A percentile compares a stretch with the other conserved stretches of the same genome.
phyloP scores from a whole-genome alignment of 2,329 filamentous ascomycete species.

The Tolypocladium inflatum region DNA sequence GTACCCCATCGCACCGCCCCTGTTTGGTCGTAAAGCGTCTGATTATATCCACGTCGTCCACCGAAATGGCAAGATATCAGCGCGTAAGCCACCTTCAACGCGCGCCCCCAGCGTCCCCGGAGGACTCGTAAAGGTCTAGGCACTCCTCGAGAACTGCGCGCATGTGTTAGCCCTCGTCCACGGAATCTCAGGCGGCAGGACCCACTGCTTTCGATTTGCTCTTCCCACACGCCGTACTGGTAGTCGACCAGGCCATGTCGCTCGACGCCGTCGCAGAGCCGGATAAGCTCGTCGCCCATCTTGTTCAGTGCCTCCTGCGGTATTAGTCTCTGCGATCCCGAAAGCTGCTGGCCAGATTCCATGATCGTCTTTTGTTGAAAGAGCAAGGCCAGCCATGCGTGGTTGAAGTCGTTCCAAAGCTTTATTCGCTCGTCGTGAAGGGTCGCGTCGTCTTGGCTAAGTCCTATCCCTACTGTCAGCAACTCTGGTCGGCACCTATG shows the following conservation, averaged over 20 bases:
- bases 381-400: conserved; percentile 76
- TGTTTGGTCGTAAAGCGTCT: not conserved
- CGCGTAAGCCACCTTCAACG: conserved; percentile 7
- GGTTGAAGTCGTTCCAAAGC: conserved; percentile 91
- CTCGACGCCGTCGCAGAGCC: conserved; percentile 78
- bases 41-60: not conserved
- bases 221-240: conserved; percentile 93
- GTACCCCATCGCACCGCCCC: not conserved
- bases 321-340: conserved; percentile 54
- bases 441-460: conserved; percentile 72
- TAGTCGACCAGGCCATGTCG: conserved; percentile 94
- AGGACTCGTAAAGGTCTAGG: conserved; percentile 34
- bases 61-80: not conserved
- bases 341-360: conserved; percentile 45
- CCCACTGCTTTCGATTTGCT: conserved; percentile 78
- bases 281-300: conserved; percentile 74
- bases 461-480: conserved; percentile 44
- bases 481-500: not conserved
- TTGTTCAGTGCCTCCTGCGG: conserved; percentile 60
- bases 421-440: conserved; percentile 69
- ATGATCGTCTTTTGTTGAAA: conserved; percentile 77
- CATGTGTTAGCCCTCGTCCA: not conserved
- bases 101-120: conserved; percentile 20
- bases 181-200: not conserved
- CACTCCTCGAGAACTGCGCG: conserved; percentile 26